Evolutionary conservation across 2,329 filamentous ascomycete species (phyloP), one percentile per base, ranked within the genome.

Genomic region (Alternaria sp.): DNA sequence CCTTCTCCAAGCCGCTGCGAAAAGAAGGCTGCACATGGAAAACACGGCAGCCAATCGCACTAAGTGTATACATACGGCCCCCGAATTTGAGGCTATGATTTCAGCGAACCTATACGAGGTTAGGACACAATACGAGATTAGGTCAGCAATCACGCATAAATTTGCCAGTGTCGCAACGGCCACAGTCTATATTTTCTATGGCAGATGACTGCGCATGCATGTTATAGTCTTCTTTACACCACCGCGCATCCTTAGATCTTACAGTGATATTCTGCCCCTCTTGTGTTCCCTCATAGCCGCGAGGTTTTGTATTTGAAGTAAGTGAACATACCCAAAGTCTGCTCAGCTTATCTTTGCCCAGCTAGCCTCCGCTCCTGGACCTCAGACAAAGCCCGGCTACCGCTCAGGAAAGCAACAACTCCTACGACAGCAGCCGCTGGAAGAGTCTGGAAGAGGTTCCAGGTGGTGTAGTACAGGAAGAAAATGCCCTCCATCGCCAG

Each of bases 381-480:
- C 84, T 99, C 96, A 53, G 93, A 91, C 70, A 99, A 84, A 6
- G 96, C 96, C 80, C 93, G 90, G 77, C 91, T 93, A 60, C 96
- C 96, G 78, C 93, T 97, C 66, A 98, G 81, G 77, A 97, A 93
- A 11, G 92, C 88, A 58, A 93, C 87, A 25, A 87, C 81, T 15
- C 90, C 89, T 28, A 96, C 87, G 46, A 89, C 82, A 32, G 85
- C 85, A 57, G 91, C 89, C 25, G 89, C 89, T 5, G 93, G 94
- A 53, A 99, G 85, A 13, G 89, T 89, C 84, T 97, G 91, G 86
- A 98, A 97, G 49, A 99, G 85, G 76, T 90, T 97, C 94, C 95
- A 97, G 76, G 83, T 88, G 57, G 88, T 91, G 82, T 98, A 98
- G 86, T 99, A 99, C 69, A 97, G 83, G 84, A 96, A 95, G 83